Conservation (phyloP, 371 early-diverging fungal species). For the Lichtheimia ornata region DNA sequence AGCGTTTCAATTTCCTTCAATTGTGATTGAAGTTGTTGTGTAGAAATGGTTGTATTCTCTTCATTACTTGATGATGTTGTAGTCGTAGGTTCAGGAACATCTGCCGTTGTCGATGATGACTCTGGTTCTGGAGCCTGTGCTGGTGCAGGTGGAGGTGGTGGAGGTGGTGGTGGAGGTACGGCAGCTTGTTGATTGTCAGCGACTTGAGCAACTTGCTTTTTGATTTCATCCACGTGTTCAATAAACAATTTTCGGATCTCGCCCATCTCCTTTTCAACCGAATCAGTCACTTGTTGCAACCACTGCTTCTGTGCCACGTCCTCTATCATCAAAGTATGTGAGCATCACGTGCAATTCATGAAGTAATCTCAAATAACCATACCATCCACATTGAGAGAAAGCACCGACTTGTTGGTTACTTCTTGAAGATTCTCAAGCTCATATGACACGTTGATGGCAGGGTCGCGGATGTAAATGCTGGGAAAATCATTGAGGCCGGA, state of each 20-base stretch:
- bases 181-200: slow-evolving; percentile 10
- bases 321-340: neutral
- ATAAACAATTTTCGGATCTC: slow-evolving; percentile 30
- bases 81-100: neutral
- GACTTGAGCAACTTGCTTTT: slow-evolving; percentile 24
- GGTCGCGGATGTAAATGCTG: slow-evolving; percentile 70
- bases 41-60: neutral
- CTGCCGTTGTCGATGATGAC: neutral
- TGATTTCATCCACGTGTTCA: slow-evolving; percentile 37
- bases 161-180: neutral
- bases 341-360: neutral
- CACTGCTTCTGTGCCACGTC: slow-evolving; percentile 34
- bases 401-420: slow-evolving; percentile 60
- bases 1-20: slow-evolving; percentile 37
- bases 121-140: slow-evolving; percentile 8
- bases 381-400: slow-evolving; percentile 70
- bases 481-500: slow-evolving; percentile 66
- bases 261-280: slow-evolving; percentile 36
- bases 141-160: slow-evolving; percentile 2
- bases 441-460: slow-evolving; percentile 59
- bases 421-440: slow-evolving; percentile 70
- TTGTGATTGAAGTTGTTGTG: slow-evolving; percentile 17
- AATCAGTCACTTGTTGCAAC: slow-evolving; percentile 26
- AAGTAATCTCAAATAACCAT: slow-evolving; percentile 14
- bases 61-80: neutral